A percentile compares a stretch with the other conserved stretches of the same genome.
These are phyloP conservation scores for Pichia sp. DNA, from an alignment of 1,139 yeast genomes.

Conservation along the genomic window DNA sequence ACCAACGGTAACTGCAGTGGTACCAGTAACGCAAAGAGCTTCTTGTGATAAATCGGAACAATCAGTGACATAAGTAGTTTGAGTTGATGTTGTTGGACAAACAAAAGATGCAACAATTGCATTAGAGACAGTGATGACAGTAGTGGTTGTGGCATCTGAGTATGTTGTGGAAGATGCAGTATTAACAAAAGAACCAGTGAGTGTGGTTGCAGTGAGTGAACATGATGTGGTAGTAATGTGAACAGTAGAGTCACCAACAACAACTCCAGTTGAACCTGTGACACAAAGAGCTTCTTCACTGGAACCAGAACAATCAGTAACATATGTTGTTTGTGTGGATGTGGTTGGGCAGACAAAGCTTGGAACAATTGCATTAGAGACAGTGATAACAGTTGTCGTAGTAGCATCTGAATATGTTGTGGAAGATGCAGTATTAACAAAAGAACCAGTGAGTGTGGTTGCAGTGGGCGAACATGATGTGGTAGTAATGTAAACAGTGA, in stretches of 20 bases:
- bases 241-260: conserved; percentile 4
- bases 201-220: neutral
- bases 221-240: conserved; percentile 14
- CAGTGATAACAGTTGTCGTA: too few species aligned
- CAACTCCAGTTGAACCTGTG: conserved; percentile 1
- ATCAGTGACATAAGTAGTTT: conserved; percentile 8
- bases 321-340: neutral
- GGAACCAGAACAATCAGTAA: conserved; percentile 11
- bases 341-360: too few species aligned
- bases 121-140: conserved; percentile 12
- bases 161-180: conserved; percentile 5
- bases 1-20: conserved; percentile 5
- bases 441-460: conserved; percentile 14
- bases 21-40: conserved; percentile 10
- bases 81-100: conserved; percentile 9
- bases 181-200: conserved; percentile 15
- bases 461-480: conserved; percentile 12
- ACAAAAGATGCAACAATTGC: conserved; percentile 12
- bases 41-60: conserved; percentile 6
- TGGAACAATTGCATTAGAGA: too few species aligned
- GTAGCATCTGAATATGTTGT: too few species aligned
- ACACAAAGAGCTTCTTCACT: conserved; percentile 9
- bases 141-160: neutral
- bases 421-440: conserved; percentile 6
- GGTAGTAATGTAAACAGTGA: conserved; percentile 4